phyloP scores from a whole-genome alignment of 441 rosid species.

The Biscutella laevigata region DNA sequence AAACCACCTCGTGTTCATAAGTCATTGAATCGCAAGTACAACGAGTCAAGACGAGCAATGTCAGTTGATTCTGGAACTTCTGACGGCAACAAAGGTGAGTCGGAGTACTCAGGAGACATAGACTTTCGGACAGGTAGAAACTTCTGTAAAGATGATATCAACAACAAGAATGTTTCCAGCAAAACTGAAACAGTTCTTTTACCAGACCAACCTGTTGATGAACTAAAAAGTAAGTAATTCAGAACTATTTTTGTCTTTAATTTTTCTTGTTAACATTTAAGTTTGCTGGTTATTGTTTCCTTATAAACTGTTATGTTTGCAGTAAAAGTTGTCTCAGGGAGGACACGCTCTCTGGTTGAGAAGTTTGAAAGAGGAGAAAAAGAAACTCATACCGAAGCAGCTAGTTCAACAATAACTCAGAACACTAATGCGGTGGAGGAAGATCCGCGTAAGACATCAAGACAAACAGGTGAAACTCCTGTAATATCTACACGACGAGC shows the following conservation, averaged over 20 bases:
- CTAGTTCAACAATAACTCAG: slow-evolving; percentile 5
- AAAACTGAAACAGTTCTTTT: slow-evolving; percentile 34
- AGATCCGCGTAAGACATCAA: slow-evolving; percentile 12
- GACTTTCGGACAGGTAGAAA: slow-evolving; percentile 22
- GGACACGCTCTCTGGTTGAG: slow-evolving; percentile 91
- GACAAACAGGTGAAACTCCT: slow-evolving; percentile 15
- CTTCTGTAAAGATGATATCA: slow-evolving; percentile 31
- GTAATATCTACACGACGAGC: slow-evolving; percentile 24
- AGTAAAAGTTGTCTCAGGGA: slow-evolving; percentile 82
- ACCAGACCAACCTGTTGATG: slow-evolving; percentile 32
- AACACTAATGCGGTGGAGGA: slow-evolving; percentile 12
- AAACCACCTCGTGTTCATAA: slow-evolving; percentile 68
- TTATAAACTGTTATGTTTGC: slow-evolving; percentile 27
- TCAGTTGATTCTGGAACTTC: slow-evolving; percentile 39
- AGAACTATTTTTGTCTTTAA: neutral
- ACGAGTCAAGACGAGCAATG: slow-evolving; percentile 35
- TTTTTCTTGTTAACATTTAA: neutral
- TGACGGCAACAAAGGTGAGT: slow-evolving; percentile 13
- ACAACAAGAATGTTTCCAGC: slow-evolving; percentile 32
- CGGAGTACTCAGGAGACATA: slow-evolving; percentile 26
- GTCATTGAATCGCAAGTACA: slow-evolving; percentile 39
- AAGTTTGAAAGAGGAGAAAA: slow-evolving; percentile 78
- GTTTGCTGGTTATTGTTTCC: neutral
- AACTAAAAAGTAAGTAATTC: slow-evolving; percentile 42
- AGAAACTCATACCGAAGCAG: slow-evolving; percentile 22